phyloP scores from a whole-genome alignment of 257 asterid species.

The Petrea volubilis region DNA sequence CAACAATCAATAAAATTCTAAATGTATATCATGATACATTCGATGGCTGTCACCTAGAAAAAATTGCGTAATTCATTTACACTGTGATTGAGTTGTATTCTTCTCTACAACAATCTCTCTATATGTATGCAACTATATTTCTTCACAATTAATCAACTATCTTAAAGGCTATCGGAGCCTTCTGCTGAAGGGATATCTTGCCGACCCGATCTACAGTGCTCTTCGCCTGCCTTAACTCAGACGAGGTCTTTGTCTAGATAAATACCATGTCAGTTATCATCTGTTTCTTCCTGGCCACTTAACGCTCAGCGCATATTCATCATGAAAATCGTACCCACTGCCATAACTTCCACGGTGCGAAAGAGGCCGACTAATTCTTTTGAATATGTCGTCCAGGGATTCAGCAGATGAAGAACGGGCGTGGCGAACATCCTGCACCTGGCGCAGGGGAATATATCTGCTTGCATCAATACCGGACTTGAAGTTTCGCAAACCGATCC shows the following conservation, averaged over 20 bases:
- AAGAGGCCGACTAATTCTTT: conserved; percentile 48
- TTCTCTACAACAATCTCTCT: background rate
- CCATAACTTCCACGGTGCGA: conserved; percentile 26
- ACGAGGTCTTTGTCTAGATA: conserved; percentile 4
- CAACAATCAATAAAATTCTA: too few relatives aligned
- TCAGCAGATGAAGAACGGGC: conserved; percentile 42
- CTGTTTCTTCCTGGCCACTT: conserved; percentile 26
- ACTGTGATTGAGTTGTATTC: background rate
- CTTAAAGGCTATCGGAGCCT: background rate
- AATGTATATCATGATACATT: background rate
- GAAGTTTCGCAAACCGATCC: conserved; percentile 49
- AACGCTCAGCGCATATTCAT: conserved; percentile 22
- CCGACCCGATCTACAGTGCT: conserved; percentile 2
- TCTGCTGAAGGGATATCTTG: background rate
- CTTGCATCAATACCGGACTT: conserved; percentile 56
- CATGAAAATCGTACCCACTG: conserved; percentile 28
- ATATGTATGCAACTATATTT: background rate
- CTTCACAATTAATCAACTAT: background rate
- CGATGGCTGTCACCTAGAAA: background rate
- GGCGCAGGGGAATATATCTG: conserved; percentile 52
- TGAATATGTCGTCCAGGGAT: conserved; percentile 68
- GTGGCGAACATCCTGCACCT: conserved; percentile 36
- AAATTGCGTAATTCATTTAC: background rate
- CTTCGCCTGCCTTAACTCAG: background rate
- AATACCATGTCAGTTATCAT: conserved; percentile 6